Evolutionary conservation across 345 rosid species (phyloP), one percentile per base, ranked within the genome.

Genomic region (Populus tremula): DNA sequence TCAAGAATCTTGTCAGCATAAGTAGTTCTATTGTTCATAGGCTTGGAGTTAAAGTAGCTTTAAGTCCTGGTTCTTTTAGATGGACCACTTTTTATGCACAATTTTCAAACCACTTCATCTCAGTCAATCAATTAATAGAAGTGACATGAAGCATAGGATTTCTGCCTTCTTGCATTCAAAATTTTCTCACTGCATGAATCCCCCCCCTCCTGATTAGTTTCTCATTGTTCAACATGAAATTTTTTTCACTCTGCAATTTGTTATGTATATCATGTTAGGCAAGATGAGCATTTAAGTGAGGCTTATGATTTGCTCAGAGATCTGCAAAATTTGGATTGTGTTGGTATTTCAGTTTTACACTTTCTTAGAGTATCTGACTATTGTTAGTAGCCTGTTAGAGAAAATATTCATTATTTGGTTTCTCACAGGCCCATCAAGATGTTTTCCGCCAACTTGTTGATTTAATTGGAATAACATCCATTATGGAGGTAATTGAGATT

Each of bases 391-490:
- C 25, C 6, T 23, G 64, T 23, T 23, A 59, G n/a, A 59, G 29
- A 59, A 59, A 59, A 59, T 11, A 59, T 35, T 65, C 69, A 65
- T 4, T 29, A 14, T 20, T 43, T 25, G 72, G 14, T n/a, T 39
- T 18, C 80, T 84, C 53, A 72, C 91, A 94, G 99, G 95, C 85
- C 36, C 97, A 94, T 89, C 93, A 91, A 67, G 91, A 90, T 84
- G 97, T 94, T 78, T 88, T 96, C 77, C 76, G 88, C 76, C 91
- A 88, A 67, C 82, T 96, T 81, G 98, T 96, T 81, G 99, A 96
- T 90, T 91, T 96, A 82, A 96, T 96, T 69, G 98, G 99, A 80
- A 90, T 96, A 79, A 96, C 98, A 69, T 96, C 99, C 81, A 96
- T 96, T 86, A 94, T 92, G 99, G 99, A 96, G 98, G 99, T 96